phyloP scores from a whole-genome alignment of 805 yeast species.

The Hemisphaericaspora nanyangensis region DNA sequence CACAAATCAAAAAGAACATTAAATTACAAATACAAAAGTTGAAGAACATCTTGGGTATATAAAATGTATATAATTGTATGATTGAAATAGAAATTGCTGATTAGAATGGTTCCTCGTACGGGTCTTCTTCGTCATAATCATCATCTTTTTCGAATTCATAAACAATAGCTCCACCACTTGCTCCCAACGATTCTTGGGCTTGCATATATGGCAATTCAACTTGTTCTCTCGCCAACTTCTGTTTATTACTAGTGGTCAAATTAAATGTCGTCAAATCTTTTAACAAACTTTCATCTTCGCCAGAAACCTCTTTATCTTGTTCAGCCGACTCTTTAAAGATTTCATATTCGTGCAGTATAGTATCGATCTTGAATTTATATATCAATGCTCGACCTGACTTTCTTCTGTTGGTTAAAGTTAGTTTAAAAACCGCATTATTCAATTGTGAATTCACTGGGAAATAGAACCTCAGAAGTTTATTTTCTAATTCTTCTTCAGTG shows the following conservation, averaged over 20 bases:
- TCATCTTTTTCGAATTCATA: constrained; percentile 96
- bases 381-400: constrained; percentile 78
- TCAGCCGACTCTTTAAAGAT: constrained; percentile 18
- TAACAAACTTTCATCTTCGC: constrained; percentile 52
- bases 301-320: constrained; percentile 20
- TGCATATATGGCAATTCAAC: constrained; percentile 89
- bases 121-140: constrained; percentile 97
- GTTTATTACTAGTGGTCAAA: constrained; percentile 68
- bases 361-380: constrained; percentile 53
- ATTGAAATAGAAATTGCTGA: neutral
- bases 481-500: constrained; percentile 48
- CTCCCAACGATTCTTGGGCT: constrained; percentile 67
- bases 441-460: constrained; percentile 44
- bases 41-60: neutral
- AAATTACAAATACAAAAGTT: constrained; percentile 5
- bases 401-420: constrained; percentile 63
- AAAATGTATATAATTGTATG: too few species aligned
- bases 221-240: constrained; percentile 71
- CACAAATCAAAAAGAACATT: constrained; percentile 9
- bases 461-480: constrained; percentile 32
- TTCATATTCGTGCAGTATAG: constrained; percentile 40
- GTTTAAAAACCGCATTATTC: constrained; percentile 44
- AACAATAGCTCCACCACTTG: constrained; percentile 86
- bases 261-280: constrained; percentile 86
- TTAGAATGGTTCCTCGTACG: constrained; percentile 92